phyloP scores from a whole-genome alignment of 2,329 filamentous ascomycete genomes.

The Aspergillus sp. region DNA sequence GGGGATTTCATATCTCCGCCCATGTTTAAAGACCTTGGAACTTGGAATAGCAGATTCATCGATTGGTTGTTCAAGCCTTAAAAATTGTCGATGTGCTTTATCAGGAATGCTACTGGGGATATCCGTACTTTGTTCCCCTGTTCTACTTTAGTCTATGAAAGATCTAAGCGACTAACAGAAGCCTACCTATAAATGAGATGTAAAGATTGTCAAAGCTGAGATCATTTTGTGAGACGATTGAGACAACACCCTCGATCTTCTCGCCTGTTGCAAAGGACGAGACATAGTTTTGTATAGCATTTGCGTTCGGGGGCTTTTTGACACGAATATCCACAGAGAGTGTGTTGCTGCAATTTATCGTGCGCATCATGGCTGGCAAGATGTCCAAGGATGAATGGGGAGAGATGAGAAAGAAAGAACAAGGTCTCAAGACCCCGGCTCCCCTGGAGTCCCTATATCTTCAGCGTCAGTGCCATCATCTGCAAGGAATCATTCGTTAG shows the following conservation, averaged over 20 bases:
- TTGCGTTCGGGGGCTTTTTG: neutral
- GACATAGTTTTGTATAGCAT: neutral
- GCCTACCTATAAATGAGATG: constrained; percentile 10
- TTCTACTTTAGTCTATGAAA: neutral
- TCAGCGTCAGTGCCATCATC: neutral
- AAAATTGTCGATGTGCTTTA: constrained; percentile 10
- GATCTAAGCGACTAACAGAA: neutral
- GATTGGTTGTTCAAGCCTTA: constrained; percentile 2
- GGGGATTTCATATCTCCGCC: constrained; percentile 2
- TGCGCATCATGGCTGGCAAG: neutral
- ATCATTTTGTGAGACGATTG: constrained; percentile 4
- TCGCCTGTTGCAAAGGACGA: constrained; percentile 11
- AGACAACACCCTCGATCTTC: constrained; percentile 7
- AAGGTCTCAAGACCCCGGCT: neutral
- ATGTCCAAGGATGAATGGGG: neutral
- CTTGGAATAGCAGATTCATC: constrained; percentile 2
- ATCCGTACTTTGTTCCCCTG: constrained; percentile 11
- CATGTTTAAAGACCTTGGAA: constrained; percentile 1
- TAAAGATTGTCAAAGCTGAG: constrained; percentile 6
- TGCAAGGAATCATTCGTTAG: too few relatives aligned
- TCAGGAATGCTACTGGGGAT: constrained; percentile 2
- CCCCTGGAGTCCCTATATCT: neutral
- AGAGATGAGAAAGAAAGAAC: neutral
- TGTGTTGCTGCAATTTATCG: neutral
- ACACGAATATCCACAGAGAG: neutral